Evolutionary conservation across 768 basidiomycete species (phyloP).

Genomic region (Mycena olivaceomarginata): DNA sequence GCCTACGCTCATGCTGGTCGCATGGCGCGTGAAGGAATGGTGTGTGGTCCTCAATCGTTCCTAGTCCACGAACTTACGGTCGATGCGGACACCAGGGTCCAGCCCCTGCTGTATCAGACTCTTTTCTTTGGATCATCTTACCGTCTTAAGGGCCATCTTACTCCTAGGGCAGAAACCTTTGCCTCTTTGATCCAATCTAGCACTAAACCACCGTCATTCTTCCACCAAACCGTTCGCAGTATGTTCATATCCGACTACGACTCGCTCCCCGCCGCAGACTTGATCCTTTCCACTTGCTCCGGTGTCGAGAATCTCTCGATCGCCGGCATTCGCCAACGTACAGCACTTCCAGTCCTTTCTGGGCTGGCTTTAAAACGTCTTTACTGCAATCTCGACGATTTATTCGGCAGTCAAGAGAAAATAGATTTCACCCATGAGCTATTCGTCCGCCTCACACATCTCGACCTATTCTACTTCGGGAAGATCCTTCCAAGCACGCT

Average conservation of each 20-base stretch:
- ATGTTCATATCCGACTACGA: neutral
- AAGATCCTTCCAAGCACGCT: neutral
- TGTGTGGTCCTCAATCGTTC: neutral
- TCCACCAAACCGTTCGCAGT: neutral
- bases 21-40: neutral
- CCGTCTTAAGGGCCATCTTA: neutral
- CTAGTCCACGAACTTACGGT: neutral
- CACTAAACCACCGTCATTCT: neutral
- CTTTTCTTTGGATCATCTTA: neutral
- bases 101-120: neutral
- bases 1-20: neutral
- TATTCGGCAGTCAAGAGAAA: conserved; percentile 2
- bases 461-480: neutral
- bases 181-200: neutral
- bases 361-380: neutral
- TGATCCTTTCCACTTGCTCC: neutral
- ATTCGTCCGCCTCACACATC: neutral
- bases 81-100: neutral
- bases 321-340: neutral
- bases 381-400: neutral
- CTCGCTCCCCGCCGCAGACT: neutral
- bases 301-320: neutral
- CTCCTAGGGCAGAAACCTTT: neutral
- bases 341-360: neutral
- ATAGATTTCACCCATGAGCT: neutral